Evolutionary conservation across 2,329 filamentous ascomycete genomes (phyloP), one percentile per base, ranked within the genome.

Genomic region (Pyrenochaeta sp.): DNA sequence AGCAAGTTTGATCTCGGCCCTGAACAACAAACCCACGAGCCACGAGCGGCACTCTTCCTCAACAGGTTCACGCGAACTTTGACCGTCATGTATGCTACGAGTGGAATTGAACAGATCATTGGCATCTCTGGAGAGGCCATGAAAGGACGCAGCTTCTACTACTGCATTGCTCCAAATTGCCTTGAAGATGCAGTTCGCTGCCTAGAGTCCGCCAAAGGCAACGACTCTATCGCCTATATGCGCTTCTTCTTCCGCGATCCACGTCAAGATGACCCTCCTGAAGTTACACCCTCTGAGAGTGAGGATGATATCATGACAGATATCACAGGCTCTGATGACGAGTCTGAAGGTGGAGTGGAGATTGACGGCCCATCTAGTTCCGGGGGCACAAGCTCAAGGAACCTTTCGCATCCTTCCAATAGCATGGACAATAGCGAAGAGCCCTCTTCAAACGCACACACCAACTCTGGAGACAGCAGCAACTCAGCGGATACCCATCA

Each of bases 211-310:
- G 92, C 92, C 24, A 96, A 96, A 74, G 90, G 90, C 28, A 96
- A 96, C 68, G 91, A 96, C 74, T 96, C 92, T 1, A 95, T 96
- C 69, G 92, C 92, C 1, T 96, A 96, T 69, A 82, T 96, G 58
- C 90, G 92, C 19, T 96, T 96, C 75, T 91, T 88, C 85, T 94
- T 91, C 70, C 85, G 91, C 52, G 90, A 95, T 72, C 91, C 91
- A 19, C 83, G 89, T 30, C 81, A 84, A 54, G 83, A 78, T 52
- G 78, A 81, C 50, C 65, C 71, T 13, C 62, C 66, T 3, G 67
- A 72, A 4, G 66, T 69, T 4, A 68, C 67, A 28, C 61, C 70
- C 2, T 83, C 85, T 53, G 83, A 86, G 50, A 78, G 83, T 10
- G 78, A 82, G 28, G 74, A 83, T 67, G 72, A 82, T 30, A 71